phyloP scores from a whole-genome alignment of 1,284 basidiomycete species.

The Microbotryum violaceum region DNA sequence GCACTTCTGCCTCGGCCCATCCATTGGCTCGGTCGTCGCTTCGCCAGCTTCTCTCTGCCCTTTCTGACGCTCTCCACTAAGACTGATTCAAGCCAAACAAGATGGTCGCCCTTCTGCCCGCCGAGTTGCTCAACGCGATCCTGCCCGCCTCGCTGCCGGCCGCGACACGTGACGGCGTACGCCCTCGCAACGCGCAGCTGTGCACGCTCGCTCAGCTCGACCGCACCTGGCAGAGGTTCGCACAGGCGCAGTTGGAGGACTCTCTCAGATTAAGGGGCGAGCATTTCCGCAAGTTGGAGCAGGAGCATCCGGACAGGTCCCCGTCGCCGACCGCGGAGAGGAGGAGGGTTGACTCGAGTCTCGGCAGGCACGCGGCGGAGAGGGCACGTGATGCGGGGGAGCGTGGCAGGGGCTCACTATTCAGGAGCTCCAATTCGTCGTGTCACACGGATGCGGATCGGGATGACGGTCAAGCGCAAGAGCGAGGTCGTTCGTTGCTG shows the following conservation, averaged over 20 bases:
- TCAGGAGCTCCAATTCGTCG: too few relatives aligned
- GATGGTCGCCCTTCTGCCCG: not conserved
- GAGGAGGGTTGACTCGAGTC: too few relatives aligned
- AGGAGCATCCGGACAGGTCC: not conserved
- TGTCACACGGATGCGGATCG: too few relatives aligned
- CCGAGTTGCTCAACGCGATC: constrained; percentile 5
- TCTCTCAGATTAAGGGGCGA: not conserved
- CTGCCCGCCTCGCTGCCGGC: not conserved
- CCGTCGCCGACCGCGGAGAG: not conserved
- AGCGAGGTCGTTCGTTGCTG: not conserved
- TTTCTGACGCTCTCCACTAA: not conserved
- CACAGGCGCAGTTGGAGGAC: not conserved
- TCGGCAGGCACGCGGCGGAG: not conserved
- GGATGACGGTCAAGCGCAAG: not conserved
- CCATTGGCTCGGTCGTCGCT: not conserved
- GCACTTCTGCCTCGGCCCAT: not conserved
- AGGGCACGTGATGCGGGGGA: not conserved
- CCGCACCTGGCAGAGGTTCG: not conserved
- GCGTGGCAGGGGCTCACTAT: too few relatives aligned
- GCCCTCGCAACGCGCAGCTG: not conserved
- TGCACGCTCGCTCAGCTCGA: constrained; percentile 1
- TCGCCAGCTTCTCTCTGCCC: not conserved
- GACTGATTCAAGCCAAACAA: not conserved
- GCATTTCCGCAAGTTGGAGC: not conserved
- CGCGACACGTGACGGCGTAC: not conserved